Evolutionary conservation across 2,329 filamentous ascomycete species (phyloP), one percentile per base, ranked within the genome.

Genomic region (Aspergillus sp.): DNA sequence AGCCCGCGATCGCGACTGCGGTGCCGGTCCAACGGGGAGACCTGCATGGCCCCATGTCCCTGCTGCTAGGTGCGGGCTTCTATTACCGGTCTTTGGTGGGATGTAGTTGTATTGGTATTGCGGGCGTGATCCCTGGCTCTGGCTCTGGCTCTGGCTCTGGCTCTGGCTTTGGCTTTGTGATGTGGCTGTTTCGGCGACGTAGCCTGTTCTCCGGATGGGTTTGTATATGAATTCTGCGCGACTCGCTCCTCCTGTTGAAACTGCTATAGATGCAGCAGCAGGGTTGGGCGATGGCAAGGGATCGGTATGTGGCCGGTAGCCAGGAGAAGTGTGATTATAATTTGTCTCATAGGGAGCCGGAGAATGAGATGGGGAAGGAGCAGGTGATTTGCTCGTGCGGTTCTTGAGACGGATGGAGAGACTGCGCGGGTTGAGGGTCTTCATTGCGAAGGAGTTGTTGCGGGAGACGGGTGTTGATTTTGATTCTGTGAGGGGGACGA

Each of bases 31-130:
- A 30, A 9, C 26, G 9, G 26, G 26, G 26, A 30, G 26, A 11
- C 26, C 26, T 30, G 26, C 26, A 4, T 30, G 26, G 0, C 26
- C 26, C 26, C 26, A 30, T 4, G 26, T 30, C 26, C 26, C 26
- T 30, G 26, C 26, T 30, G 26, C 26, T 9, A 30, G 26, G 11
- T 30, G 26, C 26, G 26, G 26, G 26, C 26, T 30, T 30, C 26
- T 30, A 9, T 30, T 24, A 5, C 22, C 22, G 1, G 22, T 24
- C 22, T 24, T 30, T 9, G 26, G 26, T 30, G 59, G 64, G 0
- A 71, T 68, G 2, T 69, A 72, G 15, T 74, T 71, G 44, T 75
- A 75, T 15, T 63, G 64, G 43, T 74, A 73, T 12, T 66, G 63
- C 36, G 66, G 57, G 62, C 5, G 51, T 49, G 34, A 9, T 34